These are phyloP conservation scores for Prunus mume DNA, from an alignment of 306 rosid species.

Conservation along the genomic window DNA sequence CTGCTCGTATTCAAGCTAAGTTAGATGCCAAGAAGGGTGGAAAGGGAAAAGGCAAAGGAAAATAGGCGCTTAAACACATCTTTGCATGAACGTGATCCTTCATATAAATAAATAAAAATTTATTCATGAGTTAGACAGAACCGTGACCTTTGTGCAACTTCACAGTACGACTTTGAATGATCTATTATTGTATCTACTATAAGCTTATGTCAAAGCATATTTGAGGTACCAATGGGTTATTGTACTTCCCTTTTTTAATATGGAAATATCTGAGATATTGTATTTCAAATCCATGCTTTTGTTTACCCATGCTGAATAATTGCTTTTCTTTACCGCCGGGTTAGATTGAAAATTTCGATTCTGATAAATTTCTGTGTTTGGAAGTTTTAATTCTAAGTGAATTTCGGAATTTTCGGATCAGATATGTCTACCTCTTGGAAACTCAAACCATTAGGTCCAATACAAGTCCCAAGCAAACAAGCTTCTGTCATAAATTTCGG, in stretches of 20 bases:
- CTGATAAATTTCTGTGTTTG: background rate
- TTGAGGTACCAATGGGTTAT: too few relatives aligned
- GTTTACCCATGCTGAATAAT: background rate
- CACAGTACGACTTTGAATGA: background rate
- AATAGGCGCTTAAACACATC: constrained; percentile 31
- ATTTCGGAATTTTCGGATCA: too few relatives aligned
- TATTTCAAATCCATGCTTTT: background rate
- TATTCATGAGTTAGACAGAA: background rate
- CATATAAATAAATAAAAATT: background rate
- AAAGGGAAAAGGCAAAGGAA: constrained; percentile 85
- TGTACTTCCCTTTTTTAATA: too few relatives aligned
- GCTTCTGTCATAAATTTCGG: background rate
- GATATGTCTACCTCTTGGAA: background rate
- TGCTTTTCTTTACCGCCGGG: background rate
- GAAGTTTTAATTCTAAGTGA: background rate
- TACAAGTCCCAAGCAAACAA: background rate
- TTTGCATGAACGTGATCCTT: constrained; percentile 10
- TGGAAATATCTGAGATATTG: too few relatives aligned
- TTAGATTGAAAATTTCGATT: background rate
- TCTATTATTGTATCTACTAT: background rate
- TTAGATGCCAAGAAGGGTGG: constrained; percentile 88
- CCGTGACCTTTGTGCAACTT: background rate
- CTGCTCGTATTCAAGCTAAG: constrained; percentile 92
- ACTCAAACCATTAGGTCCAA: background rate
- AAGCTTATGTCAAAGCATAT: background rate